phyloP scores from a whole-genome alignment of 208 protist species.

The Tetramitus jugosus region DNA sequence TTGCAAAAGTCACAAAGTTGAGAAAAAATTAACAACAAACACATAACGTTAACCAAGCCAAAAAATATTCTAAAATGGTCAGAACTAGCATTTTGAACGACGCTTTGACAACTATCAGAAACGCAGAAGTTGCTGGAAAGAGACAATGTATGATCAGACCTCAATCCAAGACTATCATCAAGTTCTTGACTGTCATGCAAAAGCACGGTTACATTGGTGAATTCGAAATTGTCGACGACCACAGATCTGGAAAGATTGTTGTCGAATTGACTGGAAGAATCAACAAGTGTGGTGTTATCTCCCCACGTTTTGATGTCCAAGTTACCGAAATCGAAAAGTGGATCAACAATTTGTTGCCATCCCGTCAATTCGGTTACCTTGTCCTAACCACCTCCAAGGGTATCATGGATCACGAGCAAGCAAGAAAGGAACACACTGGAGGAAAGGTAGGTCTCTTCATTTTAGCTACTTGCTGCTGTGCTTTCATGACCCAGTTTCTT shows the following conservation, averaged over 20 bases:
- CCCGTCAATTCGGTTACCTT: slow-evolving; percentile 99
- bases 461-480: no score
- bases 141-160: slow-evolving; percentile 98
- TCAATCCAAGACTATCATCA: slow-evolving; percentile 98
- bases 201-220: slow-evolving; percentile 99
- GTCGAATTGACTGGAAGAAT: slow-evolving; percentile 99
- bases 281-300: slow-evolving; percentile 99
- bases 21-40: no score
- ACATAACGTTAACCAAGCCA: no score
- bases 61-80: slow-evolving; percentile 83
- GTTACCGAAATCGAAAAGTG: slow-evolving; percentile 95
- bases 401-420: slow-evolving; percentile 99
- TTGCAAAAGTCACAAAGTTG: no score
- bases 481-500: no score
- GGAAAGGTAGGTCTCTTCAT: no score
- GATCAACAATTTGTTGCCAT: slow-evolving; percentile 97
- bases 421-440: slow-evolving; percentile 93
- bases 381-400: slow-evolving; percentile 99
- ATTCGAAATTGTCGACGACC: slow-evolving; percentile 99
- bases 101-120: slow-evolving; percentile 94
- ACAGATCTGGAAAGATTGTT: slow-evolving; percentile 98
- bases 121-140: slow-evolving; percentile 98
- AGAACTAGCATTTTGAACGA: slow-evolving; percentile 97
- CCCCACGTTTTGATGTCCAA: slow-evolving; percentile 94
- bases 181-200: slow-evolving; percentile 99